Evolutionary conservation across 805 yeast species (phyloP).

Genomic region (Wickerhamomyces mucosus): DNA sequence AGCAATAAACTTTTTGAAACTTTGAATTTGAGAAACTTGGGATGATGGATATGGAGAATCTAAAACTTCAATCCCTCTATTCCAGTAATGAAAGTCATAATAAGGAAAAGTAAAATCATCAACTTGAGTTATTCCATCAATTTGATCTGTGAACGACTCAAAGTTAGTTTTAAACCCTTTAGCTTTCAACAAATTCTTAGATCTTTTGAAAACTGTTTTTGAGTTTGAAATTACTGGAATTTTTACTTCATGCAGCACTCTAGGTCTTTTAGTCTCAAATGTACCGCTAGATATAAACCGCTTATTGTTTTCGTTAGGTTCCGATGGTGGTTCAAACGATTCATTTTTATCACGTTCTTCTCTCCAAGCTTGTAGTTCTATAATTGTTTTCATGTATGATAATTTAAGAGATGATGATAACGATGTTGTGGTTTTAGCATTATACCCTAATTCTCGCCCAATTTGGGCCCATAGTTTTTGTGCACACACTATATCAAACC

Average conservation of each 20-base stretch:
- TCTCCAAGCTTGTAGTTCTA: not conserved
- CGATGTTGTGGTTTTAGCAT: conserved; percentile 63
- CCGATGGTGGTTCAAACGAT: conserved; percentile 5
- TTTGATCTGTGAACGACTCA: conserved; percentile 37
- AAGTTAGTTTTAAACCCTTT: conserved; percentile 45
- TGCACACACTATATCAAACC: conserved; percentile 51
- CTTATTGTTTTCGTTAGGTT: conserved; percentile 7
- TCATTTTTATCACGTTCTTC: conserved; percentile 1
- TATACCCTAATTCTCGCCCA: conserved; percentile 72
- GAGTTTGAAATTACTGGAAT: conserved; percentile 38
- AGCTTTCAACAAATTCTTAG: conserved; percentile 32
- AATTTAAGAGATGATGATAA: conserved; percentile 56
- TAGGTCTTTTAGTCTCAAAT: not conserved
- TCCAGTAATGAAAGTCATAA: conserved; percentile 34
- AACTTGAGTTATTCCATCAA: conserved; percentile 26
- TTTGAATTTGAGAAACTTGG: conserved; percentile 39
- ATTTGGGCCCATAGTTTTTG: conserved; percentile 75
- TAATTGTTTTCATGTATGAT: conserved; percentile 40
- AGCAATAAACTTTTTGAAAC: conserved; percentile 48
- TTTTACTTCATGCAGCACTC: not conserved
- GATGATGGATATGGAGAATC: conserved; percentile 30
- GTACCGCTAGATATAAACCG: conserved; percentile 5
- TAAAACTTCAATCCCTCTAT: conserved; percentile 24
- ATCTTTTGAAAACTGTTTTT: conserved; percentile 33
- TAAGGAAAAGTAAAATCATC: conserved; percentile 26